Base-by-base conservation (phyloP, 768 basidiomycete species). In the Rhodotorula diobovata region DNA sequence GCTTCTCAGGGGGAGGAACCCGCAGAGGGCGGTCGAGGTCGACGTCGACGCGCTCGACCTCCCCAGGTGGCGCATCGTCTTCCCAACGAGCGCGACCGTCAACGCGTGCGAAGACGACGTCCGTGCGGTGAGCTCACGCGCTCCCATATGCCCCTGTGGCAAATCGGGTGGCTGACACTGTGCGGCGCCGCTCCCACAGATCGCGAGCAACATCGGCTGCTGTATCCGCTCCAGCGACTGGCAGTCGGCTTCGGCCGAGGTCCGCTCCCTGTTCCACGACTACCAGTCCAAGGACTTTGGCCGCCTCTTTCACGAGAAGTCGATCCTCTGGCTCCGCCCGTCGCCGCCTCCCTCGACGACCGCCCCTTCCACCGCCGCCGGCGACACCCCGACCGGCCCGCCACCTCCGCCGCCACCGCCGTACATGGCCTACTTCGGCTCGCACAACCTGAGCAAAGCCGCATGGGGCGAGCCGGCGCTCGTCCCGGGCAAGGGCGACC, bases 251-350 rank as follows among this genome's bases (percentile, higher is more conserved):
- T 51, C 50, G 6, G 10, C 43, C 14, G 30, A 39, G 14, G 57
- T 66, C 21, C 37, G 39, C 16, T 15, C 30, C 20, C n/a, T 65
- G 34, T 75, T 75, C 60, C 58, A 61, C 63, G 48, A 68, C 46
- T 75, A 75, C 58, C 8, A 12, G 21, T 71, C 74, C 43, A 71
- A 71, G 32, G 70, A 71, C 50, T 21, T 30, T 16, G 67, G 70
- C 2, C 63, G 63, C 11, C 67, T 75, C 34, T 75, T 75, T 50
- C 74, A 75, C 55, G 50, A 67, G 48, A 75, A 75, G 61, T 16
- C 43, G 12, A 35, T 66, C 53, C 43, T 71, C 37, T 70, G 62
- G 54, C 37, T 53, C 16, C 15, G 11, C 45, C n/a, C 32, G 3
- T 3, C 30, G 6, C 18, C 41, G 41, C 39, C 9, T 39, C 39